These are phyloP conservation scores for Suillus clintonianus DNA, from an alignment of 768 basidiomycete genomes.

Conservation along the genomic window DNA sequence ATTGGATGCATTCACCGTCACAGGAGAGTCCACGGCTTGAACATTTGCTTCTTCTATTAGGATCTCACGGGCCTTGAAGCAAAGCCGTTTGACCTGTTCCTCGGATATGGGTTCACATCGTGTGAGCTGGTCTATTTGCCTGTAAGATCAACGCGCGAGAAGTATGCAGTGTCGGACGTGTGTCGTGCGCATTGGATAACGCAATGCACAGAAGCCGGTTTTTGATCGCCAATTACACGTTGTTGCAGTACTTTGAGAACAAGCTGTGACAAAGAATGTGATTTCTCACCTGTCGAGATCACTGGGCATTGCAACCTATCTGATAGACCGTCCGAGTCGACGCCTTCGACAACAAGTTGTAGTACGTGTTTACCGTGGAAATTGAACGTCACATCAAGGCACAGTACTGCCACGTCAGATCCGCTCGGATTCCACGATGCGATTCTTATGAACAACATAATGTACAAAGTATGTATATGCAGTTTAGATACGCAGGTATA, in stretches of 20 bases:
- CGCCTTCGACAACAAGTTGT: conserved; percentile 6
- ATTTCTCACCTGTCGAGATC: conserved; percentile 55
- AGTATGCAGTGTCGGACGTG: conserved; percentile 4
- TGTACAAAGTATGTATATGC: conserved; percentile 9
- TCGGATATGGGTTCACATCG: conserved; percentile 96
- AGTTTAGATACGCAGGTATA: conserved; percentile 9
- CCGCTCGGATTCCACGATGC: not conserved
- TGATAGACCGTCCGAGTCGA: conserved; percentile 11
- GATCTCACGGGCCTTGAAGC: conserved; percentile 94
- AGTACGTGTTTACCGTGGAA: conserved; percentile 4
- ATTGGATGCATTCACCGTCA: conserved; percentile 65
- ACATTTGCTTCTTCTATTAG: conserved; percentile 98
- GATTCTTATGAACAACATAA: conserved; percentile 7
- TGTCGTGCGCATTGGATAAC: conserved; percentile 12
- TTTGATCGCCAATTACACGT: conserved; percentile 6
- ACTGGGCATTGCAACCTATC: conserved; percentile 44
- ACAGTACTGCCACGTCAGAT: conserved; percentile 7
- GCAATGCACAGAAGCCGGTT: conserved; percentile 18
- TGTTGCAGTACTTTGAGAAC: conserved; percentile 3
- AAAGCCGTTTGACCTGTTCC: conserved; percentile 92
- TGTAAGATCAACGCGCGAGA: conserved; percentile 33
- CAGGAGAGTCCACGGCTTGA: conserved; percentile 92
- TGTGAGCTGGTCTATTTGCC: conserved; percentile 92
- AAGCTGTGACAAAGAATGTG: conserved; percentile 29
- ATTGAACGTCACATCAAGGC: not conserved